A percentile compares a stretch with the other conserved stretches of the same genome.
Evolutionary conservation across 441 rosid genomes (phyloP).

Genomic region (Oxalis stricta): DNA sequence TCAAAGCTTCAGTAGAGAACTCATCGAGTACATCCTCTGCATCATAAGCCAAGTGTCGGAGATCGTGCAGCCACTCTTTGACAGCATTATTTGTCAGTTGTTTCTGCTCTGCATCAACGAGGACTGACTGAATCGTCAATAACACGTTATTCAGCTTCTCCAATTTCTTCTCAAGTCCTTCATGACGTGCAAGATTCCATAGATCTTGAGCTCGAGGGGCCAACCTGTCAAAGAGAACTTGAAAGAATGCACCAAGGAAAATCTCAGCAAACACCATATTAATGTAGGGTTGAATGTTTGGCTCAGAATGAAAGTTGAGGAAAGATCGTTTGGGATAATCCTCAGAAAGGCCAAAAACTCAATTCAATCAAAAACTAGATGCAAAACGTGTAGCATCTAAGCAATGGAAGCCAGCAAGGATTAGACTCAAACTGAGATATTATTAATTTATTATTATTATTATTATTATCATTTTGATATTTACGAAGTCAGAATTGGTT

Average conservation of each 20-base stretch:
- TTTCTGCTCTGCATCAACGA: not conserved
- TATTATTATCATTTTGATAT: no score
- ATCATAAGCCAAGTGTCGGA: constrained; percentile 1
- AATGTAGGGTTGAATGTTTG: no score
- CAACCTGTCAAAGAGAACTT: not conserved
- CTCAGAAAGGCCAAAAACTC: no score
- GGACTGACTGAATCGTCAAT: not conserved
- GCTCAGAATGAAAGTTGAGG: no score
- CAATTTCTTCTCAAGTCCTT: not conserved
- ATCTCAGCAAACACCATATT: not conserved
- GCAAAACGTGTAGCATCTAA: no score
- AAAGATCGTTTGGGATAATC: no score
- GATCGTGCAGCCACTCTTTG: constrained; percentile 1
- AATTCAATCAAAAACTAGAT: no score
- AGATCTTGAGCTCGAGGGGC: not conserved
- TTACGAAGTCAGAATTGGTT: no score
- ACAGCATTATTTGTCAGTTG: not conserved
- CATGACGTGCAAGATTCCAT: not conserved
- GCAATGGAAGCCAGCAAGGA: no score
- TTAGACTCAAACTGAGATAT: no score
- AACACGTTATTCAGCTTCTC: not conserved
- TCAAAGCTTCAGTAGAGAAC: not conserved
- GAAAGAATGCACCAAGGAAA: not conserved
- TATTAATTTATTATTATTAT: no score
- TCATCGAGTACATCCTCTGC: not conserved